Conservation (phyloP, 176 grass and related monocot species). For the Hyparrhenia diplandra region DNA sequence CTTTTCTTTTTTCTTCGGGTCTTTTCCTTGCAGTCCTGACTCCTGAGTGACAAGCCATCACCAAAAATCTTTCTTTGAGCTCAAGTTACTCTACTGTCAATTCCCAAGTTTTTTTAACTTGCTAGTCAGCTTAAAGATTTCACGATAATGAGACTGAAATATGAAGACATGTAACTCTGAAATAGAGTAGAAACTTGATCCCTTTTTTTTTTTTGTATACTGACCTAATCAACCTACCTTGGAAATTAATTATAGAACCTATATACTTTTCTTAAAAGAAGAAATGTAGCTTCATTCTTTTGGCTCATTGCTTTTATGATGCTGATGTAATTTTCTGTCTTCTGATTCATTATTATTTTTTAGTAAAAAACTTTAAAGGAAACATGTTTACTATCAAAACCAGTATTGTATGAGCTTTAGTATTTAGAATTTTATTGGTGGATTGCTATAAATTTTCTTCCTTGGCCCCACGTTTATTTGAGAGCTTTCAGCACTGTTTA, state of each 20-base stretch:
- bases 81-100: neutral
- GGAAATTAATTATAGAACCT: neutral
- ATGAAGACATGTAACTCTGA: neutral
- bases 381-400: neutral
- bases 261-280: neutral
- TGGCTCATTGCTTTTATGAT: neutral
- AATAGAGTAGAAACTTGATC: neutral
- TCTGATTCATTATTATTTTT: neutral
- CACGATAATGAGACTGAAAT: neutral
- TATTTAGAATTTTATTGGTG: neutral
- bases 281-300: neutral
- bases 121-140: neutral
- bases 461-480: neutral
- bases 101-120: neutral
- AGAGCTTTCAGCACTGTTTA: neutral
- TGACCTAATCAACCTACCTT: neutral
- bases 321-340: neutral
- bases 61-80: neutral
- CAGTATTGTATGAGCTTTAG: neutral
- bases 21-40: conserved; percentile 9
- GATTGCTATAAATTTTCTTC: neutral
- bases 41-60: neutral
- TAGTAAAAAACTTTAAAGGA: neutral
- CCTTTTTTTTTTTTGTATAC: neutral
- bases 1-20: neutral